phyloP scores from a whole-genome alignment of 495 filamentous ascomycete species.

The Aspergillus indologenus region DNA sequence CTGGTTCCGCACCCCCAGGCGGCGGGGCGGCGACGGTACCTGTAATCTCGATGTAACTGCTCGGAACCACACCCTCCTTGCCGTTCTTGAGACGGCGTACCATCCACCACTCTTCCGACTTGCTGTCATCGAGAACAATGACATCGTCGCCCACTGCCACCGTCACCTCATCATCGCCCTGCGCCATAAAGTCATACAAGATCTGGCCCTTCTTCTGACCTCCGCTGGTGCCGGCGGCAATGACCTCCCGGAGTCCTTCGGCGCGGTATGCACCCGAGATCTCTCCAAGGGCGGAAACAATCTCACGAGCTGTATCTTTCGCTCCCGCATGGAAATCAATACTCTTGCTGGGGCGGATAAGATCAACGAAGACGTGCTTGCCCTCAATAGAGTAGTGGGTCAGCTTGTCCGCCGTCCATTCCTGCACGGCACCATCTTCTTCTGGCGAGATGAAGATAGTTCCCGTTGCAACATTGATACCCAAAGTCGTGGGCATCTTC shows the following conservation, averaged over 20 bases:
- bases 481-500: constrained; percentile 94
- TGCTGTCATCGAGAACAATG: constrained; percentile 79
- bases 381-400: constrained; percentile 95
- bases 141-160: constrained; percentile 90
- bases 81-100: constrained; percentile 86
- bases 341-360: constrained; percentile 86
- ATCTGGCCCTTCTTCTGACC: constrained; percentile 77
- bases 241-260: constrained; percentile 81
- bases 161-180: constrained; percentile 94
- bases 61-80: constrained; percentile 96
- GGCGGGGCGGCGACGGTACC: constrained; percentile 51
- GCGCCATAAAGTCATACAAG: constrained; percentile 93
- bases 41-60: constrained; percentile 88
- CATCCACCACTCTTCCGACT: constrained; percentile 98
- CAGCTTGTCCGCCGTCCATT: constrained; percentile 92
- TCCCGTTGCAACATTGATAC: constrained; percentile 81
- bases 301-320: constrained; percentile 94
- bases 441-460: constrained; percentile 91
- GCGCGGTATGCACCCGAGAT: constrained; percentile 79
- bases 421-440: constrained; percentile 79
- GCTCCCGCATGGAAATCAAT: constrained; percentile 95
- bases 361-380: constrained; percentile 95
- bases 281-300: constrained; percentile 82
- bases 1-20: constrained; percentile 58
- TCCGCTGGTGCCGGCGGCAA: constrained; percentile 69